phyloP scores from a whole-genome alignment of 139 green algal species.

The Pseudopediastrum boryanum region DNA sequence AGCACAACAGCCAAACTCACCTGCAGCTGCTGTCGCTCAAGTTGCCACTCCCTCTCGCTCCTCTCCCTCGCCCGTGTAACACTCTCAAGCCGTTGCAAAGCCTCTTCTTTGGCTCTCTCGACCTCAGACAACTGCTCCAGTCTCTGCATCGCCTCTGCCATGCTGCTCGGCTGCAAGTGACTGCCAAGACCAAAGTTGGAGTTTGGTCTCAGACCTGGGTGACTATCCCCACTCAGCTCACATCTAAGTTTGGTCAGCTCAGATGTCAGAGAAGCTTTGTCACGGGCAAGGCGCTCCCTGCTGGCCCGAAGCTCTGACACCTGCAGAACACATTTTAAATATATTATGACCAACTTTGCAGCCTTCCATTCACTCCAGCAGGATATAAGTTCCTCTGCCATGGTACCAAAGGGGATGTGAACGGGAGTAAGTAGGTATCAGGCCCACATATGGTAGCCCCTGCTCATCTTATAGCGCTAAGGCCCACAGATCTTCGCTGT shows the following conservation, averaged over 20 bases:
- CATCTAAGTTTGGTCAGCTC: constrained; percentile 35
- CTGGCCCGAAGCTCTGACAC: constrained; percentile 31
- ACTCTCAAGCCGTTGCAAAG: constrained; percentile 45
- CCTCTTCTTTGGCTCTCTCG: constrained; percentile 58
- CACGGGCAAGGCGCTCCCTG: constrained; percentile 21
- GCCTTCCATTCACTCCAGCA: too few species aligned
- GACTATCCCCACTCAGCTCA: constrained; percentile 46
- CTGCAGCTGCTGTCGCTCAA: constrained; percentile 53
- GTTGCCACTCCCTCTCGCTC: constrained; percentile 38
- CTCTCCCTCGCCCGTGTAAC: constrained; percentile 38
- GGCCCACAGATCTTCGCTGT: too few species aligned
- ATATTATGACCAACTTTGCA: too few species aligned
- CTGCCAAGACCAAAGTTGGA: too few species aligned
- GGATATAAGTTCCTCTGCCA: too few species aligned
- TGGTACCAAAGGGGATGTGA: too few species aligned
- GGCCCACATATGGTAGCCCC: too few species aligned
- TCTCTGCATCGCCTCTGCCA: too few species aligned
- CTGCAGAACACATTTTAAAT: constrained; percentile 27
- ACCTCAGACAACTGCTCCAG: constrained; percentile 37
- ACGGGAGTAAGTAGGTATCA: too few species aligned
- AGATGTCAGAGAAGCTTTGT: constrained; percentile 31
- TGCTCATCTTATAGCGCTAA: too few species aligned
- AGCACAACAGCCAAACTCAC: constrained; percentile 19
- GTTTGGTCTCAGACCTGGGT: too few species aligned
- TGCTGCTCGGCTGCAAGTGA: too few species aligned